These are phyloP conservation scores for Chaetomiaceae sp. DNA, from an alignment of 2,329 filamentous ascomycete species.

Conservation along the genomic window DNA sequence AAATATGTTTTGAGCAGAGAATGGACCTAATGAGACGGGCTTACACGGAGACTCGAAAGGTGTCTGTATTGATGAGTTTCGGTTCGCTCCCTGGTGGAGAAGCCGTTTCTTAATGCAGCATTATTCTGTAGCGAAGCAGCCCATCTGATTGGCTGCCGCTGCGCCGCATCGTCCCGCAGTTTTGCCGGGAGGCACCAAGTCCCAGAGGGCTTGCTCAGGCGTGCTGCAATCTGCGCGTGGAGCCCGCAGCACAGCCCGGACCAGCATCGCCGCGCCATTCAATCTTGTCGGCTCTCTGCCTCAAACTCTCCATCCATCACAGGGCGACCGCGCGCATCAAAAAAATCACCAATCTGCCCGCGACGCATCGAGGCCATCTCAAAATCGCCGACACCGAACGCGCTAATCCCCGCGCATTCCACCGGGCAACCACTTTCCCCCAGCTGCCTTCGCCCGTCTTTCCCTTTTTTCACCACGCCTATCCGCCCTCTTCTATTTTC, in stretches of 20 bases:
- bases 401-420: conserved; percentile 48
- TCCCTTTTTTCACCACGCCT: conserved; percentile 41
- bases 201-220: not conserved
- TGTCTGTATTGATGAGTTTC: no score
- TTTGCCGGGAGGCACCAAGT: no score
- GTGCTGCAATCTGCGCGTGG: conserved; percentile 22
- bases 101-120: no score
- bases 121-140: no score
- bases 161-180: no score
- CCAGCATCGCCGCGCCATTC: conserved; percentile 27
- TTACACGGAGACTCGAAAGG: no score
- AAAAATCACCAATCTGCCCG: conserved; percentile 57
- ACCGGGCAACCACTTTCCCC: conserved; percentile 38
- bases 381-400: conserved; percentile 49
- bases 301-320: conserved; percentile 42
- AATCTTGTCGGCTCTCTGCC: conserved; percentile 27
- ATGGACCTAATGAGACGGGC: no score
- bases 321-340: conserved; percentile 54
- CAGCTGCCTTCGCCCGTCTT: conserved; percentile 35
- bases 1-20: no score
- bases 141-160: no score
- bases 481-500: conserved; percentile 27
- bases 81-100: no score
- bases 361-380: conserved; percentile 55
- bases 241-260: conserved; percentile 19